Conservation (phyloP, 495 filamentous ascomycete genomes). For the Tuber indicum region DNA sequence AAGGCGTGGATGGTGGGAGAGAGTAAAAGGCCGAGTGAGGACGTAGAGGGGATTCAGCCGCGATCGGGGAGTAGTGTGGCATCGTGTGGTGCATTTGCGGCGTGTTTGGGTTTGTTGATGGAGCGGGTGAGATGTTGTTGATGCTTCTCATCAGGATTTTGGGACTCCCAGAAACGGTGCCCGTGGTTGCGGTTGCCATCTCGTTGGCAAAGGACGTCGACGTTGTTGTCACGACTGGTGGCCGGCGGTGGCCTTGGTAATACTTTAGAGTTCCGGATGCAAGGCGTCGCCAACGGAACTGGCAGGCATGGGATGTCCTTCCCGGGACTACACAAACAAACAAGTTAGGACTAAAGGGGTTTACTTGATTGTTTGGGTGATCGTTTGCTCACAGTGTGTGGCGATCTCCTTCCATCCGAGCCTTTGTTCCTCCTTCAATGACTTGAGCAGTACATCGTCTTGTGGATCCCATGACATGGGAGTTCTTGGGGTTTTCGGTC, state of each 20-base stretch:
- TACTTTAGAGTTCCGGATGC: conserved; percentile 42
- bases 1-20: neutral
- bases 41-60: conserved; percentile 36
- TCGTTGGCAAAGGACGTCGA: conserved; percentile 41
- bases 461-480: conserved; percentile 43
- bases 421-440: conserved; percentile 42
- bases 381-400: conserved; percentile 37
- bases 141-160: conserved; percentile 39
- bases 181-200: conserved; percentile 40
- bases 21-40: conserved; percentile 12
- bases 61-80: conserved; percentile 33
- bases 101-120: conserved; percentile 36
- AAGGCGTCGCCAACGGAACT: conserved; percentile 42
- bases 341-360: conserved; percentile 26
- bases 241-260: conserved; percentile 42
- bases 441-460: conserved; percentile 41
- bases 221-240: conserved; percentile 41
- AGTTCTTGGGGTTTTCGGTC: conserved; percentile 41
- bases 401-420: conserved; percentile 43
- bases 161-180: conserved; percentile 32
- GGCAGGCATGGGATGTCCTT: conserved; percentile 41
- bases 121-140: conserved; percentile 35
- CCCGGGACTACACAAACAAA: conserved; percentile 28
- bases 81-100: conserved; percentile 37
- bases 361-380: neutral